phyloP scores from a whole-genome alignment of 1,284 basidiomycete species.

The Athelia sp. region DNA sequence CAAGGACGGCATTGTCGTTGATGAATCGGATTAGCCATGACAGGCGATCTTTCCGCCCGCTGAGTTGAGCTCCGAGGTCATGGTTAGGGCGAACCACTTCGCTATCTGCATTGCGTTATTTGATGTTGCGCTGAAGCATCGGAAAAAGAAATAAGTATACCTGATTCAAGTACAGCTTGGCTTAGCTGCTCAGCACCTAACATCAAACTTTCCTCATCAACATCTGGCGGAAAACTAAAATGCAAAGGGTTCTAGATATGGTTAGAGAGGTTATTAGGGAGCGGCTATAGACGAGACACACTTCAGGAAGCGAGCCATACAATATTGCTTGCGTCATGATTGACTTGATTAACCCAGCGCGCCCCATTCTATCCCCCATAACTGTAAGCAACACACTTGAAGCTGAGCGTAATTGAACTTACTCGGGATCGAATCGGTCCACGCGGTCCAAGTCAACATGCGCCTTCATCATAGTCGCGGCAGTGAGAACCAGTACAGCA shows the following conservation, averaged over 20 bases:
- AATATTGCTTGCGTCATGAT: constrained; percentile 87
- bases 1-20: constrained; percentile 75
- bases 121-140: not conserved
- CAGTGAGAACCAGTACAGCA: constrained; percentile 58
- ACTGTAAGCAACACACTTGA: not conserved
- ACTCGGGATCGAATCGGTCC: constrained; percentile 53
- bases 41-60: constrained; percentile 70
- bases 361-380: constrained; percentile 44
- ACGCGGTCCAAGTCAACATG: constrained; percentile 59
- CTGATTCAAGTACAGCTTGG: constrained; percentile 66
- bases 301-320: constrained; percentile 67
- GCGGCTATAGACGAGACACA: constrained; percentile 23
- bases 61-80: constrained; percentile 80
- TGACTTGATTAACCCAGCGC: constrained; percentile 69
- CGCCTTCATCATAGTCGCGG: constrained; percentile 63
- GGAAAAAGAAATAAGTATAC: constrained; percentile 25
- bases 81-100: constrained; percentile 72
- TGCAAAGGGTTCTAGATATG: constrained; percentile 69
- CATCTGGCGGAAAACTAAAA: constrained; percentile 76
- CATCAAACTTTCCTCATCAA: constrained; percentile 79
- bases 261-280: constrained; percentile 4
- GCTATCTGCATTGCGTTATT: constrained; percentile 42
- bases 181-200: constrained; percentile 77
- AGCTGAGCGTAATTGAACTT: constrained; percentile 18
- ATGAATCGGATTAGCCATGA: constrained; percentile 85